A percentile compares a stretch with the other conserved stretches of the same genome.
Evolutionary conservation across 305 asterid genomes (phyloP).

Genomic region (Fraxinus ornus): DNA sequence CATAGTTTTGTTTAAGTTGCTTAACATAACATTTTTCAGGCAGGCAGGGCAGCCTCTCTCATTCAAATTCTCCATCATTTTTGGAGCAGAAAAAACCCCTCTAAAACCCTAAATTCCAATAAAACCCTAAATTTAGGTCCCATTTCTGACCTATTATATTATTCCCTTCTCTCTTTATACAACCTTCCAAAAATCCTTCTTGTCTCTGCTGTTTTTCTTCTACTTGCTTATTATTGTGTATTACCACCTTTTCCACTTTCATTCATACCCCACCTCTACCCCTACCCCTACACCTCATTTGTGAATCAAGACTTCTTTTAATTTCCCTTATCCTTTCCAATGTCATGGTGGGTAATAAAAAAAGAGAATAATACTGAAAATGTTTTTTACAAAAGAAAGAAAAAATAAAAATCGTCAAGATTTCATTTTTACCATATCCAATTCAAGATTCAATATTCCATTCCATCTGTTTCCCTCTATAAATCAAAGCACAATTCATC

Average conservation of each 20-base stretch:
- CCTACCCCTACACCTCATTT: background rate
- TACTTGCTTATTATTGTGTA: background rate
- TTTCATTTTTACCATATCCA: background rate
- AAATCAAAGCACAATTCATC: background rate
- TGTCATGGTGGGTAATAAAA: background rate
- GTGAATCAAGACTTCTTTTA: background rate
- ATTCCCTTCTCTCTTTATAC: background rate
- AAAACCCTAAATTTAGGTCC: background rate
- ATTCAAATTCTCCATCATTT: background rate
- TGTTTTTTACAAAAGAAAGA: too few species aligned
- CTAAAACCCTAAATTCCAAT: background rate
- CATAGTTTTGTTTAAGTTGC: background rate
- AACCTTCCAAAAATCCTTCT: background rate
- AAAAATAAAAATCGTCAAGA: background rate
- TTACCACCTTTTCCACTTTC: background rate
- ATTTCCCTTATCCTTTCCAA: background rate
- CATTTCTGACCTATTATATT: background rate
- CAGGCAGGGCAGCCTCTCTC: background rate
- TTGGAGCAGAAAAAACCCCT: background rate
- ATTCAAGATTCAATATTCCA: background rate
- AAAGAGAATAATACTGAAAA: too few species aligned
- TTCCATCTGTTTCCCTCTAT: slow-evolving; percentile 6
- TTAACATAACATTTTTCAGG: background rate
- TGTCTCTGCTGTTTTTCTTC: background rate
- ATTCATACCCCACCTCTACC: slow-evolving; percentile 10